Evolutionary conservation across 2,329 filamentous ascomycete genomes (phyloP), one percentile per base, ranked within the genome.

Genomic region (Graphilbum sp.): DNA sequence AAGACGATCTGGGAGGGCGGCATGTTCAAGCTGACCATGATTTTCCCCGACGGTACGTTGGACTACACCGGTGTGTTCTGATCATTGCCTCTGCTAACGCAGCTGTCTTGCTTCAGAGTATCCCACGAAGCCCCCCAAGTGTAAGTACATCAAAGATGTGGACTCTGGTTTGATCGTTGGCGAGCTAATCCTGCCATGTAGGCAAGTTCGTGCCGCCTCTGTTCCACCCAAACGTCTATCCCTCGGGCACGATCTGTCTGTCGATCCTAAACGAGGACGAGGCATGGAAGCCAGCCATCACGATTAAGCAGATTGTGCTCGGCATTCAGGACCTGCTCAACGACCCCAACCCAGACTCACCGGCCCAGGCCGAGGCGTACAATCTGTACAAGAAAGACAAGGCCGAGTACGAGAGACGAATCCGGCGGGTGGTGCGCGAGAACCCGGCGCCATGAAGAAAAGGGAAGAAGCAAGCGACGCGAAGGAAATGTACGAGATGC

Each of bases 1-100:
- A 90, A 92, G 65, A 98, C 92, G 0, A 77, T 96, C 18, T 98
- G 90, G 90, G 87, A 93, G 53, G 87, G 87, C n/a, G 90, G 90
- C 2, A 63, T 95, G 11, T 96, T 96, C 66, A 98, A 96, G 65
- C 65, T 98, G 42, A 85, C 81, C 41, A 80, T 98, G 50, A 75
- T 72, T 11, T 98, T 98, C 50, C 90, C 92, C 0, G 90, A 98
- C 52, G 87, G 86, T 90, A 61, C 58, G 75, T 61, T 7, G n/a
- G 10, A 13, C 7, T n/a, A 3, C n/a, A n/a, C n/a, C n/a, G n/a
- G n/a, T n/a, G n/a, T n/a, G n/a, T 21, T 23, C 16, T 30, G 15
- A 29, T 29, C 21, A 13, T 15, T 30, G 16, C 25, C 18, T 38
- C 38, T 25, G 35, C 49, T 52, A 40, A 53, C 40, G 18, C 2